Conservation (phyloP, 768 basidiomycete genomes). For the Terana coerulea region DNA sequence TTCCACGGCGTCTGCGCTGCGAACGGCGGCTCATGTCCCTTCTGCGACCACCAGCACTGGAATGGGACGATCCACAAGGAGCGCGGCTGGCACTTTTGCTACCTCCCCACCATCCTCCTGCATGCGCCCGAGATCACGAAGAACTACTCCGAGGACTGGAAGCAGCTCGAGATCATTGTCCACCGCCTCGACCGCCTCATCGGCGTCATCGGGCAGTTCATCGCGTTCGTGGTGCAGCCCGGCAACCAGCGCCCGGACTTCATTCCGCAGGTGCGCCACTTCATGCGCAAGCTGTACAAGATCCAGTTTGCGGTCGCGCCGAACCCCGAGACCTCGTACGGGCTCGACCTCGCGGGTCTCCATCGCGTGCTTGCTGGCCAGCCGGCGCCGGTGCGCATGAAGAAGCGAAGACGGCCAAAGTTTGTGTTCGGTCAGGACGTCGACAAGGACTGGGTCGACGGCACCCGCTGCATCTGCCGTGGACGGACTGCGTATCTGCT, state of each 20-base stretch:
- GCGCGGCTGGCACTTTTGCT: conserved; percentile 81
- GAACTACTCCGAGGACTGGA: conserved; percentile 78
- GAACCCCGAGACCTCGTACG: conserved; percentile 76
- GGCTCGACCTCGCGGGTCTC: conserved; percentile 76
- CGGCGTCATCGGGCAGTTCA: conserved; percentile 73
- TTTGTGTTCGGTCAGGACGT: conserved; percentile 77
- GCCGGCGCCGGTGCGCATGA: conserved; percentile 43
- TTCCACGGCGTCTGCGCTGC: conserved; percentile 85
- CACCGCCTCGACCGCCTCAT: conserved; percentile 76
- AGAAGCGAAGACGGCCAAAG: conserved; percentile 57
- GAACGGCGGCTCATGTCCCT: conserved; percentile 88
- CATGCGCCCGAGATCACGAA: conserved; percentile 77
- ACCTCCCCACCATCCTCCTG: conserved; percentile 63
- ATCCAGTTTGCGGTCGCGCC: conserved; percentile 88
- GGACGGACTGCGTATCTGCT: conserved; percentile 60
- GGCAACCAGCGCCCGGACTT: conserved; percentile 73
- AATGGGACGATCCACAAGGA: conserved; percentile 81
- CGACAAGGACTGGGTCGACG: conserved; percentile 69
- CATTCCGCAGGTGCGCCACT: conserved; percentile 81
- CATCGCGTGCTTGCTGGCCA: conserved; percentile 77
- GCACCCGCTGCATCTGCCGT: conserved; percentile 78
- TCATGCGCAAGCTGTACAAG: conserved; percentile 86
- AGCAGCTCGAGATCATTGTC: conserved; percentile 74
- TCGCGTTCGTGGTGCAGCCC: conserved; percentile 65
- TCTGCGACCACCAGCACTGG: conserved; percentile 91